Percentiles rank a stretch among this genome's conserved stretches.
phyloP scores from a whole-genome alignment of 441 rosid genomes.

The Rhodomyrtus psidioides region DNA sequence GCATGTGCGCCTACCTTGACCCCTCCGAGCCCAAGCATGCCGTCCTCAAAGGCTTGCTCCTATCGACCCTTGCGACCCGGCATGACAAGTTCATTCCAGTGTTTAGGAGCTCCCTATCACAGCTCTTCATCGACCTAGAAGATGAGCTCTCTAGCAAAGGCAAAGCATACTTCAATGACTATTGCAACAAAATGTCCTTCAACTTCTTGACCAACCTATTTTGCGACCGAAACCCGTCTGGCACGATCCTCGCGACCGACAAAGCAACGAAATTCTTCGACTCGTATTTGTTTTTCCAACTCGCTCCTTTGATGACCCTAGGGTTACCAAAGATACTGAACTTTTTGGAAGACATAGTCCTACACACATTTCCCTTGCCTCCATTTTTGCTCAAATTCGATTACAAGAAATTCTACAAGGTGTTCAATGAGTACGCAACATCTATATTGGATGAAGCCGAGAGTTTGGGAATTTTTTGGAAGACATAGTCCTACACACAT shows the following conservation, averaged over 20 bases:
- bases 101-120: not conserved
- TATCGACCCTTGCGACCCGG: not conserved
- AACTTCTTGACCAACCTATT: constrained; percentile 12
- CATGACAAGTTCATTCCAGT: not conserved
- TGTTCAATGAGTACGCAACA: not conserved
- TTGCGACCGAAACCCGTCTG: constrained; percentile 4
- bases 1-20: not conserved
- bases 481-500: constrained; percentile 3
- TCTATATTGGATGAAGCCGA: constrained; percentile 15
- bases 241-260: constrained; percentile 8
- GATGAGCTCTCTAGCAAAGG: constrained; percentile 2
- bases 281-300: constrained; percentile 17
- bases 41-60: not conserved
- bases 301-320: constrained; percentile 16
- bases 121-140: constrained; percentile 13
- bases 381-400: not conserved
- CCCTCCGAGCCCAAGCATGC: not conserved
- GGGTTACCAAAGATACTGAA: constrained; percentile 10
- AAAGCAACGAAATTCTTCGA: constrained; percentile 1
- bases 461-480: not conserved
- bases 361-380: not conserved
- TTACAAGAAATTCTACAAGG: constrained; percentile 13
- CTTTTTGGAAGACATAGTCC: constrained; percentile 9
- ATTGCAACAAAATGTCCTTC: constrained; percentile 12
- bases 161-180: constrained; percentile 6